These are phyloP conservation scores for Diaporthe capsici DNA, from an alignment of 2,329 filamentous ascomycete genomes.

Conservation along the genomic window DNA sequence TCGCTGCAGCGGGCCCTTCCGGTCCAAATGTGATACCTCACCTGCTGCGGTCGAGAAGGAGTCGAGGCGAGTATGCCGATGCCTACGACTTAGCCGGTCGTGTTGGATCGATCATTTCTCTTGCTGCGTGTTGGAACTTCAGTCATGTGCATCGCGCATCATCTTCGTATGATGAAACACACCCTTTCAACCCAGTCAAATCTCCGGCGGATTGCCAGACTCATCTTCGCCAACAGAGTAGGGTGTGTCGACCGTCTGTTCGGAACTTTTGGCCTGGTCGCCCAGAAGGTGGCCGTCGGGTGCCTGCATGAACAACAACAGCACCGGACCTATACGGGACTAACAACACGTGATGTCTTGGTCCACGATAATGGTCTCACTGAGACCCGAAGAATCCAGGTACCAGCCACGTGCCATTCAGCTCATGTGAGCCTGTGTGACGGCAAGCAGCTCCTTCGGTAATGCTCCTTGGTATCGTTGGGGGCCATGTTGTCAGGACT, in stretches of 20 bases:
- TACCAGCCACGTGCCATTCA: slow-evolving; percentile 8
- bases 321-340: background rate
- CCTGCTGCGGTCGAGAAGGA: slow-evolving; percentile 1
- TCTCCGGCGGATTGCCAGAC: background rate
- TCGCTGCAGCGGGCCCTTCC: slow-evolving; percentile 11
- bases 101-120: slow-evolving; percentile 25
- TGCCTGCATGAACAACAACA: slow-evolving; percentile 24
- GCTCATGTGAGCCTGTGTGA: slow-evolving; percentile 22
- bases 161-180: background rate
- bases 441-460: background rate
- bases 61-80: slow-evolving; percentile 3
- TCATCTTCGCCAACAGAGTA: background rate
- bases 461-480: background rate
- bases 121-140: background rate
- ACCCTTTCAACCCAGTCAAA: background rate
- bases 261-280: slow-evolving; percentile 3
- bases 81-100: background rate
- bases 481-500: background rate
- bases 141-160: background rate
- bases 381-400: background rate
- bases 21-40: slow-evolving; percentile 23
- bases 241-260: background rate
- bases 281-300: slow-evolving; percentile 10
- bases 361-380: slow-evolving; percentile 5
- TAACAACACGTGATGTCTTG: slow-evolving; percentile 19